A percentile compares a stretch with the other conserved stretches of the same genome.
These are phyloP conservation scores for Oropetium thomaeum DNA, from an alignment of 176 grass and related monocot species.

Conservation along the genomic window DNA sequence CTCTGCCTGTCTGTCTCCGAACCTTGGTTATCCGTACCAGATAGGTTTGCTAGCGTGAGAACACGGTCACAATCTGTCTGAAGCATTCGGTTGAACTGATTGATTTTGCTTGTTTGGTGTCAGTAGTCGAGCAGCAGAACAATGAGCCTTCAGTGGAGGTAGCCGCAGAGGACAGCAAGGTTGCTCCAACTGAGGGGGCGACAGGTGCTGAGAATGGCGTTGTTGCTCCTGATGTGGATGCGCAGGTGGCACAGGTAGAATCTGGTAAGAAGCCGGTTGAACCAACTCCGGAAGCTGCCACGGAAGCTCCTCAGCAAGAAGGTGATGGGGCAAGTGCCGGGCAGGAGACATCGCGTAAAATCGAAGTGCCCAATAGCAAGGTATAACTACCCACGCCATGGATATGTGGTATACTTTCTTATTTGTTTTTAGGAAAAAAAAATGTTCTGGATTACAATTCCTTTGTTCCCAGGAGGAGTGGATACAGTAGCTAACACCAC, in stretches of 20 bases:
- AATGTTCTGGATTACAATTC: not conserved
- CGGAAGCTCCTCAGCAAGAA: conserved; percentile 35
- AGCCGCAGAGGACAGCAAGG: not conserved
- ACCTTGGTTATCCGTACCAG: not conserved
- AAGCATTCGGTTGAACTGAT: not conserved
- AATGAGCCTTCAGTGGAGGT: conserved; percentile 2
- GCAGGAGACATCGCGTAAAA: conserved; percentile 40
- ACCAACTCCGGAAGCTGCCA: not conserved
- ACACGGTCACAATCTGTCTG: not conserved
- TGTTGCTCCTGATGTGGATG: not conserved
- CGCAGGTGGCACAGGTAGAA: not conserved
- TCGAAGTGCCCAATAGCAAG: conserved; percentile 92
- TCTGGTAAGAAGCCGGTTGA: conserved; percentile 21
- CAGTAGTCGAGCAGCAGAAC: conserved; percentile 28
- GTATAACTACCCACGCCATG: conserved; percentile 15
- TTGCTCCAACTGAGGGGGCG: not conserved
- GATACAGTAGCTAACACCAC: not conserved
- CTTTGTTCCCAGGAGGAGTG: not conserved
- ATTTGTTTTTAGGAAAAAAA: not conserved
- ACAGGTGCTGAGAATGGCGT: conserved; percentile 30
- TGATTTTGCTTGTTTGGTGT: not conserved
- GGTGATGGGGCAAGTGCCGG: not conserved
- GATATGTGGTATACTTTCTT: not conserved
- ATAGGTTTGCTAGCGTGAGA: not conserved
- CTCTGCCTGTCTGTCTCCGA: not conserved